phyloP scores from a whole-genome alignment of 352 stramenopile genomes.

The Globisporangium orthogonon region DNA sequence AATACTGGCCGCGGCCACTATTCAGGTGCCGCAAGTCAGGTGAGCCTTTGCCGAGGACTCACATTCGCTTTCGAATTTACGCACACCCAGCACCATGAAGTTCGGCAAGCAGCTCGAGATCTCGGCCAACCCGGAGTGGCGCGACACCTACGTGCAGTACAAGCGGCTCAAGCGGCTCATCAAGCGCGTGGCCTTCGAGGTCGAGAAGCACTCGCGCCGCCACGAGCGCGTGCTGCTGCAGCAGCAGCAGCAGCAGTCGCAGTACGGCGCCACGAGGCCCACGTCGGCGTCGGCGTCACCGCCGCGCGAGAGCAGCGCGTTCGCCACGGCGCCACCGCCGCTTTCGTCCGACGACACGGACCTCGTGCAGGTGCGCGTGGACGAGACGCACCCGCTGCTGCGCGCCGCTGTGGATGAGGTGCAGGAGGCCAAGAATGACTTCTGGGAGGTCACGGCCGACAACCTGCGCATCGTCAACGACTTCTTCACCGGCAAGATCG shows the following conservation, averaged over 20 bases:
- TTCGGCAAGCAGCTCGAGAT: conserved; percentile 92
- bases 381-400: conserved; percentile 63
- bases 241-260: conserved; percentile 27
- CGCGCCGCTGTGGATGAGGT: conserved; percentile 47
- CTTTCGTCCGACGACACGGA: conserved; percentile 5
- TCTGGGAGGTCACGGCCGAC: conserved; percentile 71
- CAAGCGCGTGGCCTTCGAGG: conserved; percentile 86
- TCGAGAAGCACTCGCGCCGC: conserved; percentile 75
- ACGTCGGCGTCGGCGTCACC: conserved; percentile 11
- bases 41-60: too few relatives aligned
- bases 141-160: conserved; percentile 89
- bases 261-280: conserved; percentile 9
- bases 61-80: not conserved
- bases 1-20: too few relatives aligned
- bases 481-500: conserved; percentile 70
- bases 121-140: conserved; percentile 83
- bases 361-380: conserved; percentile 30
- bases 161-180: conserved; percentile 90
- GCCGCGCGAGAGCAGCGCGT: not conserved
- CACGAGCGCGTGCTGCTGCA: conserved; percentile 64
- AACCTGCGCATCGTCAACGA: conserved; percentile 85
- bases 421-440: conserved; percentile 72
- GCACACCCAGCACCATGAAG: conserved; percentile 59
- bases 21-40: too few relatives aligned
- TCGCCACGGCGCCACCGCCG: not conserved